These are phyloP conservation scores for Nepenthes gracilis DNA, from an alignment of 148 eudicot genomes.

Conservation along the genomic window DNA sequence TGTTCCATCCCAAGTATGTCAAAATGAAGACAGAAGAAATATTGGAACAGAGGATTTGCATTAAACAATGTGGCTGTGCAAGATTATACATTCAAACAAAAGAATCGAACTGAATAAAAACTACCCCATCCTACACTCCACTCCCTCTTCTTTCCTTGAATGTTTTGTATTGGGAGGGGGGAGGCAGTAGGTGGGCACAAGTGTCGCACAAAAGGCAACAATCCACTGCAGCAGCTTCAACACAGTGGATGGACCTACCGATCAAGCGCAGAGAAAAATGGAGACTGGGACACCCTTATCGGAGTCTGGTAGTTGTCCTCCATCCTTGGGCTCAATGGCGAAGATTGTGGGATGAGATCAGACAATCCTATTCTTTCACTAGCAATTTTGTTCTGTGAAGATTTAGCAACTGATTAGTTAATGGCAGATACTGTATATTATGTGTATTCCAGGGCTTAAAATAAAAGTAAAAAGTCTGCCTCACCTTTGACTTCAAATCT, in stretches of 20 bases:
- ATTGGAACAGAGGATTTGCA: no score
- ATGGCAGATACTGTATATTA: not conserved
- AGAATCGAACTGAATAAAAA: no score
- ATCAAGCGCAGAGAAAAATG: slow-evolving; percentile 58
- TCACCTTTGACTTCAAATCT: slow-evolving; percentile 54
- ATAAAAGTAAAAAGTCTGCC: not conserved
- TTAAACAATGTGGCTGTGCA: no score
- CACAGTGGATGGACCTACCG: slow-evolving; percentile 19
- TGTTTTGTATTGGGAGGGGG: not conserved
- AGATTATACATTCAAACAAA: no score
- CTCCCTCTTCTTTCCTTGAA: not conserved
- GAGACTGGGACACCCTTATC: slow-evolving; percentile 33
- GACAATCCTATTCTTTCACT: slow-evolving; percentile 51
- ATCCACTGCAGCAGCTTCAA: not conserved
- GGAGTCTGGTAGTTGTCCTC: slow-evolving; percentile 36
- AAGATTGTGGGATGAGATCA: slow-evolving; percentile 41
- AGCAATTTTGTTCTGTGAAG: slow-evolving; percentile 41
- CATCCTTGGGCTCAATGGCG: slow-evolving; percentile 29
- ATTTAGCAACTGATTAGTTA: not conserved
- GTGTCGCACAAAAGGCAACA: slow-evolving; percentile 1
- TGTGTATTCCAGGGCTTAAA: not conserved
- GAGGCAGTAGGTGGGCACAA: not conserved
- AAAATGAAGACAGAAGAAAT: no score
- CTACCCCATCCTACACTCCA: not conserved
- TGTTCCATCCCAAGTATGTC: no score